Percentiles rank a stretch among this genome's conserved stretches.
Evolutionary conservation across 164 flowering plant genomes (phyloP).

Genomic region (Vitis rupestris): DNA sequence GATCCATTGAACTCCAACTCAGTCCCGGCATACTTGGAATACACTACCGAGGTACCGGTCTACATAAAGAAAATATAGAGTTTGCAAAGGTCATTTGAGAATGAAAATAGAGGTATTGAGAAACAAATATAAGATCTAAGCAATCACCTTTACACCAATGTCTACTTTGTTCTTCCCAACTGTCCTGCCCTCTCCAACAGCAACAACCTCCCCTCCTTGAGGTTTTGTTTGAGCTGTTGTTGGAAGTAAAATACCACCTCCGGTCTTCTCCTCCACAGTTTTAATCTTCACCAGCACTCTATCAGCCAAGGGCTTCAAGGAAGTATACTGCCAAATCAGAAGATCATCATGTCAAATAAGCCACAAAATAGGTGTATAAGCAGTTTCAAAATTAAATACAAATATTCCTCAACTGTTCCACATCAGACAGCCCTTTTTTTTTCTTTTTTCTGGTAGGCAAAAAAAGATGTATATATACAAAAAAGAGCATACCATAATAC

Average conservation of each 20-base stretch:
- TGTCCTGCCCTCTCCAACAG: slow-evolving; percentile 88
- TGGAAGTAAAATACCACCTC: slow-evolving; percentile 85
- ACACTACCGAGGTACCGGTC: slow-evolving; percentile 78
- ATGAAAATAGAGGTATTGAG: too few species aligned
- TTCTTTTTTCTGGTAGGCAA: too few species aligned
- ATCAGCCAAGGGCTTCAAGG: slow-evolving; percentile 87
- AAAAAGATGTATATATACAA: too few species aligned
- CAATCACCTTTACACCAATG: slow-evolving; percentile 58
- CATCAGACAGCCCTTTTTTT: too few species aligned
- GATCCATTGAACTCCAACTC: slow-evolving; percentile 77
- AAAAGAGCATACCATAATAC: too few species aligned
- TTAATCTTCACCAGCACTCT: slow-evolving; percentile 82
- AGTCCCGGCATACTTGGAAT: slow-evolving; percentile 96
- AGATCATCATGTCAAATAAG: background rate
- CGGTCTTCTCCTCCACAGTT: slow-evolving; percentile 70
- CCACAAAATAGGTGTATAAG: background rate
- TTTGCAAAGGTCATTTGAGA: background rate
- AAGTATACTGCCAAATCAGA: slow-evolving; percentile 56
- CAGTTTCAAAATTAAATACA: too few species aligned
- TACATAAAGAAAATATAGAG: slow-evolving; percentile 16
- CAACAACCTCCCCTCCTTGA: slow-evolving; percentile 93
- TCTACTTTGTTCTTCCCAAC: slow-evolving; percentile 69
- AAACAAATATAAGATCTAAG: background rate
- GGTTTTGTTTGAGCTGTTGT: slow-evolving; percentile 79
- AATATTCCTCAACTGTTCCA: too few species aligned